Percentiles rank a stretch among this genome's conserved stretches.
Conservation (phyloP, 176 grass and related monocot species). For the Musa itinerans region DNA sequence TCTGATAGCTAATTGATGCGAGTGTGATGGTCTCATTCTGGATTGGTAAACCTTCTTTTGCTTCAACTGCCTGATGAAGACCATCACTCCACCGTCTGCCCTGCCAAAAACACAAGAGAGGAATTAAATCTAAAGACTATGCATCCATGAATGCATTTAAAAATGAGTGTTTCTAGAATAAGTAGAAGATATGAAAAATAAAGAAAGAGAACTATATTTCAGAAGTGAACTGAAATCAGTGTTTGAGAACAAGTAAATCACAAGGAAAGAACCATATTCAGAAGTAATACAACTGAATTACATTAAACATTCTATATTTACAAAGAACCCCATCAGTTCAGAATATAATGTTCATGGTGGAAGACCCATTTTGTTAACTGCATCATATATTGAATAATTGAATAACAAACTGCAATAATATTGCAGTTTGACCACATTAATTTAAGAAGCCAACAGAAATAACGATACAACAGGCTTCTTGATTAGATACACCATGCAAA, state of each 20-base stretch:
- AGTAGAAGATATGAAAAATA: not conserved
- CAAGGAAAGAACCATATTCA: not conserved
- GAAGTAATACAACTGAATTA: not conserved
- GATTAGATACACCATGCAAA: not conserved
- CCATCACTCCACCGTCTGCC: slow-evolving; percentile 99
- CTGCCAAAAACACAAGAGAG: slow-evolving; percentile 26
- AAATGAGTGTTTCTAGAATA: not conserved
- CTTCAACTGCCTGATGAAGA: slow-evolving; percentile 96
- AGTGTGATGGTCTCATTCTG: slow-evolving; percentile 98
- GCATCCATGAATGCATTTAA: no score
- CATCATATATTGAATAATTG: not conserved
- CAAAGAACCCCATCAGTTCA: not conserved
- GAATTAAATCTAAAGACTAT: not conserved
- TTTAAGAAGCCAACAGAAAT: not conserved
- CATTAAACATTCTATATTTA: not conserved
- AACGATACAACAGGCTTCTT: not conserved
- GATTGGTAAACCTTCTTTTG: slow-evolving; percentile 87
- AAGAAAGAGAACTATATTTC: not conserved
- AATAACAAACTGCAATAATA: not conserved
- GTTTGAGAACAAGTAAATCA: not conserved
- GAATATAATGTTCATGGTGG: not conserved
- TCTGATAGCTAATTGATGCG: slow-evolving; percentile 98
- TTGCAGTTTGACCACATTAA: not conserved
- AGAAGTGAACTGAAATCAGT: not conserved
- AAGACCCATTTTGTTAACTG: not conserved